Evolutionary conservation across 2,329 filamentous ascomycete genomes (phyloP).

Genomic region (Sclerotinia sclerotiorum): DNA sequence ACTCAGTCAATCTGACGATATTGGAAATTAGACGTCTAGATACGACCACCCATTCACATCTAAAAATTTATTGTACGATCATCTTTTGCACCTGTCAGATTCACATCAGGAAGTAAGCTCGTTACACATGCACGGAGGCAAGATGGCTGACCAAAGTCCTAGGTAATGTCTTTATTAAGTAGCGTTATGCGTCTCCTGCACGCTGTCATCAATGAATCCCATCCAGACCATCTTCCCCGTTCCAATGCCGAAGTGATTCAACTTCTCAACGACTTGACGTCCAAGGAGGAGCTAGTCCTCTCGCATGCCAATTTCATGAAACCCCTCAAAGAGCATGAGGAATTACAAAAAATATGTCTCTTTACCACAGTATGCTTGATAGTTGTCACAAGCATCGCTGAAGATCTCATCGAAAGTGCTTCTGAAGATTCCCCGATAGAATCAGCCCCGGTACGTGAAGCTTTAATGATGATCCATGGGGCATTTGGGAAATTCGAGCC

Average conservation of each 20-base stretch:
- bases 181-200: constrained; percentile 1
- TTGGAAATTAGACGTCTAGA: not conserved
- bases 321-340: not conserved
- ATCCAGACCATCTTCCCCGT: constrained; percentile 9
- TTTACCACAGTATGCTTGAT: not conserved
- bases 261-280: not conserved
- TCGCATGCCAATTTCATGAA: not conserved
- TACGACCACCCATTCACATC: not conserved
- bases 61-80: not conserved
- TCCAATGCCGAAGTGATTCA: not conserved
- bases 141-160: not conserved
- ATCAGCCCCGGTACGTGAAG: not conserved
- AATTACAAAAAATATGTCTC: not conserved
- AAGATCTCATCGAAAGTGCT: not conserved
- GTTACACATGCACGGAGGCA: not conserved
- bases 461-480: not conserved
- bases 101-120: constrained; percentile 2
- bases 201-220: not conserved
- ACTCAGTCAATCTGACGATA: too few species aligned
- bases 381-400: not conserved
- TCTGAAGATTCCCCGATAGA: not conserved
- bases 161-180: constrained; percentile 3
- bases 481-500: not conserved
- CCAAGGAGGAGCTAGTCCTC: not conserved
- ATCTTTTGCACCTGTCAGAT: not conserved